Base-by-base conservation (phyloP, 2,329 filamentous ascomycete species). In the Fusarium floridanum region DNA sequence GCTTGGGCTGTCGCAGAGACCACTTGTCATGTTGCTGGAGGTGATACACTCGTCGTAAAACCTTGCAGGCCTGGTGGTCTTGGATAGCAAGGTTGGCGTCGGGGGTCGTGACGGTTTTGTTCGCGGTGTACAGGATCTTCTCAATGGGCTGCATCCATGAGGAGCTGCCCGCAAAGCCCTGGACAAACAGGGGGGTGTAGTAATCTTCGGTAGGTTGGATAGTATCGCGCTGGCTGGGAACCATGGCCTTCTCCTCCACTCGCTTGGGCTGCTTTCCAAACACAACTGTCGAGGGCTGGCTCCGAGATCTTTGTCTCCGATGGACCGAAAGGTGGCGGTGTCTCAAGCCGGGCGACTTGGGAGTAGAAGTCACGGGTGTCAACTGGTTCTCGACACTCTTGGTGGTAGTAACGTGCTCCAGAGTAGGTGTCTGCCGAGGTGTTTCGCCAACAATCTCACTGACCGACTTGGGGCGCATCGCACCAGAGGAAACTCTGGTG, bases 11-110 rank as follows among this genome's bases (percentile, higher is more conserved):
- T 62, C 96, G 90, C 56, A 99, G 84, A 6, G 95, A 97, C 96
- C 97, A 98, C 78, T 96, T 93, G 77, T 97, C 95, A 36, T 93
- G 91, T 79, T 96, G 95, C 80, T 99, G 97, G 29, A 98, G 86
- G 71, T 96, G 92, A 80, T 98, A 98, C 3, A 99, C 95, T 16
- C 95, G 89, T 66, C 95, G 92, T 5, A 98, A 83, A 34, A 98
- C 94, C 66, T 94, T 92, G 78, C 94, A 97, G 62, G 97, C 94
- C 82, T 97, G 95, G 67, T 93, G 92, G 78, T 98, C 95, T 59
- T 95, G 91, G 45, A 97, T 91, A 50, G 95, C 93, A 2, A 97
- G 90, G 67, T 95, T 92, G 61, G 95, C 92, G 80, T 98, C 95
- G 2, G 92, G 88, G 0, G 96, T 98, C 2, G 93, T 95, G 12